Evolutionary conservation across 2,329 filamentous ascomycete species (phyloP).

Genomic region (Colletotrichum euphorbiae): DNA sequence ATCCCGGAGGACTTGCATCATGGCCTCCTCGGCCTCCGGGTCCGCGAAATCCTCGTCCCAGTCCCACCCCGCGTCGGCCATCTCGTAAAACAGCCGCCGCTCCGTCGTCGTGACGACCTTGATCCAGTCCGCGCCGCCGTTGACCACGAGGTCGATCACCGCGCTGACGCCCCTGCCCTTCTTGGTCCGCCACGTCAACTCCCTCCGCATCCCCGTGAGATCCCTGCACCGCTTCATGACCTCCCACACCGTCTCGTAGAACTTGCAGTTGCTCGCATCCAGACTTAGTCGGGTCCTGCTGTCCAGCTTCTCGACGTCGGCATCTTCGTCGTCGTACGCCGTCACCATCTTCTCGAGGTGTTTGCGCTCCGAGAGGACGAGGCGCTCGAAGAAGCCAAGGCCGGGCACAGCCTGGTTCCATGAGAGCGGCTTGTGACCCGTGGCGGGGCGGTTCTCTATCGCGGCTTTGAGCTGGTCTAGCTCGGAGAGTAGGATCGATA

Average conservation of each 20-base stretch:
- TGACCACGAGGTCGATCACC: constrained; percentile 37
- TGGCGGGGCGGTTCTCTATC: constrained; percentile 26
- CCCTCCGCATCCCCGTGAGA: constrained; percentile 32
- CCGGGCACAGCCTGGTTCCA: constrained; percentile 41
- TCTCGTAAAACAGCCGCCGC: constrained; percentile 50
- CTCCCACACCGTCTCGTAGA: constrained; percentile 39
- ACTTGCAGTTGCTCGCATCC: constrained; percentile 40
- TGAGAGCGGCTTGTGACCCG: constrained; percentile 30
- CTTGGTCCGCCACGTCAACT: constrained; percentile 26
- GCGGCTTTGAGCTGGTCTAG: constrained; percentile 37
- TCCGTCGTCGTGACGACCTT: constrained; percentile 41
- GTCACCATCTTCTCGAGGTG: constrained; percentile 38
- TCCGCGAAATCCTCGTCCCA: constrained; percentile 51
- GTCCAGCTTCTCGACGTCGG: constrained; percentile 21
- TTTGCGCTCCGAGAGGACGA: constrained; percentile 37
- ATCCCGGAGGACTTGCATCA: constrained; percentile 44
- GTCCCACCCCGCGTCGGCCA: constrained; percentile 56
- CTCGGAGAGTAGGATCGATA: constrained; percentile 29
- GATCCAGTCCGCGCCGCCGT: constrained; percentile 38
- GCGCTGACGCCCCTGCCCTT: constrained; percentile 12
- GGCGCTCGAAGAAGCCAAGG: constrained; percentile 36
- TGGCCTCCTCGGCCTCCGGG: constrained; percentile 51
- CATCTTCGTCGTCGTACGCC: constrained; percentile 6
- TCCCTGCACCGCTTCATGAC: constrained; percentile 37
- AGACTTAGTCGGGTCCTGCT: constrained; percentile 26